Evolutionary conservation across 805 yeast genomes (phyloP).

Genomic region (Yueomyces sp.): DNA sequence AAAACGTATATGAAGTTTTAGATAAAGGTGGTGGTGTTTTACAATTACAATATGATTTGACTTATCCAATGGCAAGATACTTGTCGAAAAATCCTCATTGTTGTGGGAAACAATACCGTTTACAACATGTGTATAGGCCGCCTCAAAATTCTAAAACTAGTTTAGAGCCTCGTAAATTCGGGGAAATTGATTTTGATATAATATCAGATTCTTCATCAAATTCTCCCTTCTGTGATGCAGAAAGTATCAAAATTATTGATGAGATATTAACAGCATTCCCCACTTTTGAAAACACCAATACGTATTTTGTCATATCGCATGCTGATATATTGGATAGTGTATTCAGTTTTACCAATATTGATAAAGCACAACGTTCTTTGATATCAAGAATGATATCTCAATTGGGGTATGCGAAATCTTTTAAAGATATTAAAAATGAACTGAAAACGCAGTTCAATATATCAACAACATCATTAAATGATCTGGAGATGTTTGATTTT

Average conservation of each 20-base stretch:
- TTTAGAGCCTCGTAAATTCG: constrained; percentile 62
- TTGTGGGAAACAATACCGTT: constrained; percentile 47
- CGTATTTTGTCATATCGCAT: constrained; percentile 62
- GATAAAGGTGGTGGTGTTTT: constrained; percentile 81
- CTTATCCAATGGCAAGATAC: constrained; percentile 78
- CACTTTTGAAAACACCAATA: constrained; percentile 43
- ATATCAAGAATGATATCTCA: constrained; percentile 67
- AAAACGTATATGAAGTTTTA: constrained; percentile 62
- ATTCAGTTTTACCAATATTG: constrained; percentile 70
- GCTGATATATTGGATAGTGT: constrained; percentile 64
- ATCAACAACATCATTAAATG: constrained; percentile 71
- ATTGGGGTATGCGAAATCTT: constrained; percentile 53
- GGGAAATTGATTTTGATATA: constrained; percentile 81
- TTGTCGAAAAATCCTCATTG: constrained; percentile 46
- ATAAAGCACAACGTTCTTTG: constrained; percentile 54
- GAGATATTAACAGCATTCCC: constrained; percentile 59
- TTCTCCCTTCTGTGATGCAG: constrained; percentile 65
- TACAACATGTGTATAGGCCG: constrained; percentile 74
- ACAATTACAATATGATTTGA: constrained; percentile 80
- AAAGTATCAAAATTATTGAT: constrained; percentile 67
- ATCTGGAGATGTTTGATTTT: constrained; percentile 70
- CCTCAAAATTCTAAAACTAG: constrained; percentile 36
- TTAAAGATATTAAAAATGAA: constrained; percentile 43
- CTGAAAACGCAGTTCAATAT: constrained; percentile 56
- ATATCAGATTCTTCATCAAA: constrained; percentile 36